phyloP scores from a whole-genome alignment of 441 rosid species.

The Gossypium schwendimanii region DNA sequence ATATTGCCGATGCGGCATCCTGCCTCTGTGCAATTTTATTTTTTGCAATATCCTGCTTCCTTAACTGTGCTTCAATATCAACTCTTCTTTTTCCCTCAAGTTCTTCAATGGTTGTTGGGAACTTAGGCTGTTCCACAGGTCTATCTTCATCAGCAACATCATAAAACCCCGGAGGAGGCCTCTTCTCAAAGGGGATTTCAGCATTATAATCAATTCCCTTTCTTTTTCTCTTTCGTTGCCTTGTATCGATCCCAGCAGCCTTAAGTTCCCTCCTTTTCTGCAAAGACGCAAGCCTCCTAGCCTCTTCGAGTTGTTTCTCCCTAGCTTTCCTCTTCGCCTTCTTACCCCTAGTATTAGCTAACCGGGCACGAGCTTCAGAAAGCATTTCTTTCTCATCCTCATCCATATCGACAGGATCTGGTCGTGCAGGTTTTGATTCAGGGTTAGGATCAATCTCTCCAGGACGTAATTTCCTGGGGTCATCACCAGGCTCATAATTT shows the following conservation, averaged over 20 bases:
- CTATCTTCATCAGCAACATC: conserved; percentile 89
- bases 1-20: conserved; percentile 87
- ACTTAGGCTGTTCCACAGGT: conserved; percentile 62
- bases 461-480: conserved; percentile 85
- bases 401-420: conserved; percentile 99
- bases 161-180: conserved; percentile 87
- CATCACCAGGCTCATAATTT: conserved; percentile 85
- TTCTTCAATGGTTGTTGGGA: conserved; percentile 88
- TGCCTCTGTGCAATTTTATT: conserved; percentile 88
- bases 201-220: conserved; percentile 93
- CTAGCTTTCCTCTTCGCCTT: conserved; percentile 96
- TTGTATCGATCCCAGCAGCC: conserved; percentile 87
- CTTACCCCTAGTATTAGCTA: conserved; percentile 91
- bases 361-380: conserved; percentile 93
- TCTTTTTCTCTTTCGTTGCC: conserved; percentile 73
- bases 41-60: conserved; percentile 79
- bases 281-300: conserved; percentile 94
- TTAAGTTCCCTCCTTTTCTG: conserved; percentile 94
- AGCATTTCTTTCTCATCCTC: conserved; percentile 99
- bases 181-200: conserved; percentile 93
- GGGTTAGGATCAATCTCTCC: conserved; percentile 98
- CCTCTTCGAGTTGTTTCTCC: conserved; percentile 98
- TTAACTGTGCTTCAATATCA: conserved; percentile 76
- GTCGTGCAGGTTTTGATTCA: conserved; percentile 95
- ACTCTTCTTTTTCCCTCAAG: conserved; percentile 89